A percentile compares a stretch with the other conserved stretches of the same genome.
phyloP scores from a whole-genome alignment of 2,329 filamentous ascomycete species.

The Hymenoscyphus albidus region DNA sequence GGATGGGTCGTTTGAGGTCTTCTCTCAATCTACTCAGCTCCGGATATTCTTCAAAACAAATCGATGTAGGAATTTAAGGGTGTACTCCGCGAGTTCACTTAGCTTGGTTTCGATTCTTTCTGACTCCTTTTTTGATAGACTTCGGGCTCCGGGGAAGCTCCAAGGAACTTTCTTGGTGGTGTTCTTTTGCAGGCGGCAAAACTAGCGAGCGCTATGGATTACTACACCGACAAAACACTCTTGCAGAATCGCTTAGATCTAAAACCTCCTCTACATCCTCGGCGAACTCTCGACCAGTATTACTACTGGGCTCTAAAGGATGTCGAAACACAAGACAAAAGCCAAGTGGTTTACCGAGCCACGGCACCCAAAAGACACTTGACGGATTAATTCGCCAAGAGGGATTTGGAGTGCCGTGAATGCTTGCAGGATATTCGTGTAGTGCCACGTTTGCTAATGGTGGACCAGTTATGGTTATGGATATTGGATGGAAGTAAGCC shows the following conservation, averaged over 20 bases:
- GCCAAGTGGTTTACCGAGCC: slow-evolving; percentile 18
- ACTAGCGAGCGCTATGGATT: slow-evolving; percentile 18
- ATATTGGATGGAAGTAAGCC: slow-evolving; percentile 26
- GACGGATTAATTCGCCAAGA: slow-evolving; percentile 2
- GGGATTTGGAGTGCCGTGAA: slow-evolving; percentile 16
- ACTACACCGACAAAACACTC: slow-evolving; percentile 16
- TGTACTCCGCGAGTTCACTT: not conserved
- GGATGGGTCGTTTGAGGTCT: not conserved
- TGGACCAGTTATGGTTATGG: slow-evolving; percentile 36
- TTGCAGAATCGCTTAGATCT: slow-evolving; percentile 13
- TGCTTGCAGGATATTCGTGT: slow-evolving; percentile 28
- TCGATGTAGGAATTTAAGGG: not conserved
- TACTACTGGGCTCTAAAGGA: slow-evolving; percentile 39
- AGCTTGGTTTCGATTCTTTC: not conserved
- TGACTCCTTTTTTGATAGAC: not conserved
- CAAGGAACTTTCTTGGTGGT: not conserved
- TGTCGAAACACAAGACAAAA: slow-evolving; percentile 36
- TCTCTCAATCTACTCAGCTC: not conserved
- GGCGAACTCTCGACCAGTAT: slow-evolving; percentile 43
- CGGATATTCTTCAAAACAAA: not conserved
- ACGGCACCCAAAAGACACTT: slow-evolving; percentile 3
- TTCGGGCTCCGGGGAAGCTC: not conserved
- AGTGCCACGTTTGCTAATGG: not conserved
- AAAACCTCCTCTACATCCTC: slow-evolving; percentile 38
- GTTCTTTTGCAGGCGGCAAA: slow-evolving; percentile 9